phyloP scores from a whole-genome alignment of 1,284 basidiomycete species.

The Xerocomus amazonicus region DNA sequence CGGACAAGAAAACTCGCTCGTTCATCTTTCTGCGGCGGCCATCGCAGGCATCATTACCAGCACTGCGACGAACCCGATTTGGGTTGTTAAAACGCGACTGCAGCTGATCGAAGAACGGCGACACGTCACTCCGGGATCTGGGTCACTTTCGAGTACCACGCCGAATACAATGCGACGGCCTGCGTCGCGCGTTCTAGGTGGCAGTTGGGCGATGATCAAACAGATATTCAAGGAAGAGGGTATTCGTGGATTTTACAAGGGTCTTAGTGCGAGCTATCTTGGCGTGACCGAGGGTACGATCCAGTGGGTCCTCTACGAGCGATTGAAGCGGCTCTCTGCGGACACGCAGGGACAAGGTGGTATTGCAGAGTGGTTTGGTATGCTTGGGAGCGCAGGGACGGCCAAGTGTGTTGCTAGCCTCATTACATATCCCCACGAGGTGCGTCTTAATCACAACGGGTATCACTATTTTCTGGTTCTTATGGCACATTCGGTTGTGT shows the following conservation, averaged over 20 bases:
- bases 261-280: constrained; percentile 90
- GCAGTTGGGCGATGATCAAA: constrained; percentile 62
- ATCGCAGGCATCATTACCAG: constrained; percentile 84
- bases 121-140: constrained; percentile 2
- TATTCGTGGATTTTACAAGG: constrained; percentile 88
- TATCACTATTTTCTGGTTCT: neutral
- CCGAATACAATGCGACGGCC: constrained; percentile 4
- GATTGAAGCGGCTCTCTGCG: constrained; percentile 63
- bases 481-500: neutral
- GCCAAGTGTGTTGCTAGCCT: constrained; percentile 93
- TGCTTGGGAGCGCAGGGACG: constrained; percentile 87
- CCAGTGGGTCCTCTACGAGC: constrained; percentile 97
- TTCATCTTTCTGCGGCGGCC: constrained; percentile 87
- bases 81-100: constrained; percentile 96
- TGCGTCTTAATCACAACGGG: constrained; percentile 30
- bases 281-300: constrained; percentile 97
- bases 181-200: constrained; percentile 40
- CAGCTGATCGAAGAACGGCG: constrained; percentile 56
- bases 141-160: neutral
- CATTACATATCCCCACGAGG: constrained; percentile 97
- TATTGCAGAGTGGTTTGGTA: constrained; percentile 66
- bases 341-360: constrained; percentile 55
- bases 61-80: constrained; percentile 94
- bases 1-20: constrained; percentile 78
- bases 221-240: constrained; percentile 83